Evolutionary conservation across 1,284 basidiomycete genomes (phyloP), one percentile per base, ranked within the genome.

Genomic region (Lentinula novae-zelandiae): DNA sequence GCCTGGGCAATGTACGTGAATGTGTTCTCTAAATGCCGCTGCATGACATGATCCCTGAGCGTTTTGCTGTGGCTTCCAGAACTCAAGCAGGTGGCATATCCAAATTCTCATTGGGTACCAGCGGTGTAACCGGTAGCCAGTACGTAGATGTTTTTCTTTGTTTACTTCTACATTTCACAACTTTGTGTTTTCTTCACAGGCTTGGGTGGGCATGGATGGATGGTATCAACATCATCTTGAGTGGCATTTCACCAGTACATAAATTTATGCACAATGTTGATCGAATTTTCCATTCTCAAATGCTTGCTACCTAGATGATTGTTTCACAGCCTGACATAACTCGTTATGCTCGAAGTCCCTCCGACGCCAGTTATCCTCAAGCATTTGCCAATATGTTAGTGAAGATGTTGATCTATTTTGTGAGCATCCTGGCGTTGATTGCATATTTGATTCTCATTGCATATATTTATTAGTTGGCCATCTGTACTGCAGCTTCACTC

Each of bases 141-240:
- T 59, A 20, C 10, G 57, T 31, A 17, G 36, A 6, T 5, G 15
- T 48, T 22, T 12, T 9, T 33, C 33, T 12, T 22, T 20, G 15
- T 3, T 20, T 31, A 27, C 15, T 38, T 12, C 8, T 9, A 38
- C 36, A 33, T 44, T n/a, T 44, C 12, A 46, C 9, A 8, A 40
- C 54, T 31, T 44, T 20, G 10, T 20, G 17, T 22, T n/a, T 20
- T 20, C 12, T 34, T n/a, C 20, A 1, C 49, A 59, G 58, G 34
- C 31, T 59, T 17, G 58, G 58, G 40, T 59, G 58, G 58, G 58
- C 58, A 15, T 59, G 58, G 58, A 53, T 59, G 58, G 22, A 50
- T 38, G 58, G 58, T 27, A 53, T 59, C 50, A 59, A 59, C 42
- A 53, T 50, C 22, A 53, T 59, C 38, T 38, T 59, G 58, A 59